Conservation (phyloP, 371 early-diverging fungal species). For the Chytridium lagenaria region DNA sequence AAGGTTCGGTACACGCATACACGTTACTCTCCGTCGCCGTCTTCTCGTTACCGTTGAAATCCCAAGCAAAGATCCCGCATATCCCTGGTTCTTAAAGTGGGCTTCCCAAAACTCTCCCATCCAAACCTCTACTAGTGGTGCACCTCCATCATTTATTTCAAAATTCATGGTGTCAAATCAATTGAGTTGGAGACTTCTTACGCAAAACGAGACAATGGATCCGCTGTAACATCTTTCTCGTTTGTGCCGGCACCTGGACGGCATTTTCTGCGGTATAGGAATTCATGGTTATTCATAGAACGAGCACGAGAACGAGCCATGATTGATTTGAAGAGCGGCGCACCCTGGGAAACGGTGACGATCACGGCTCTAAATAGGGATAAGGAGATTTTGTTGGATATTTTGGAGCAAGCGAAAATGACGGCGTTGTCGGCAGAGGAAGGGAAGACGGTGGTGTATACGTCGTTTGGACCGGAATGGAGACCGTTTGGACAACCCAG, state of each 20-base stretch:
- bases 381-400: conserved; percentile 70
- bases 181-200: conserved; percentile 5
- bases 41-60: conserved; percentile 92
- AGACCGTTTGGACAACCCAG: conserved; percentile 95
- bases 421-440: conserved; percentile 85
- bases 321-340: conserved; percentile 87
- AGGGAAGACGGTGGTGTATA: conserved; percentile 95
- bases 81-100: conserved; percentile 95
- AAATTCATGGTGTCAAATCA: conserved; percentile 26
- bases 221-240: conserved; percentile 79
- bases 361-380: conserved; percentile 88
- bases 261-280: conserved; percentile 82
- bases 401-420: conserved; percentile 84
- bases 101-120: conserved; percentile 22
- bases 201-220: conserved; percentile 90
- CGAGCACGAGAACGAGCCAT: conserved; percentile 77
- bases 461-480: conserved; percentile 96
- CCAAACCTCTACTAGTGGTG: not conserved
- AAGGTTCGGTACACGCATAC: conserved; percentile 72
- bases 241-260: conserved; percentile 93
- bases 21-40: conserved; percentile 74
- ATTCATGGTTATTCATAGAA: conserved; percentile 89
- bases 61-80: conserved; percentile 90
- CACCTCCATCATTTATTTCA: not conserved
- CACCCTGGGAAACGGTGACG: conserved; percentile 95